Evolutionary conservation across 768 basidiomycete species (phyloP).

Genomic region (Suillus paluster): DNA sequence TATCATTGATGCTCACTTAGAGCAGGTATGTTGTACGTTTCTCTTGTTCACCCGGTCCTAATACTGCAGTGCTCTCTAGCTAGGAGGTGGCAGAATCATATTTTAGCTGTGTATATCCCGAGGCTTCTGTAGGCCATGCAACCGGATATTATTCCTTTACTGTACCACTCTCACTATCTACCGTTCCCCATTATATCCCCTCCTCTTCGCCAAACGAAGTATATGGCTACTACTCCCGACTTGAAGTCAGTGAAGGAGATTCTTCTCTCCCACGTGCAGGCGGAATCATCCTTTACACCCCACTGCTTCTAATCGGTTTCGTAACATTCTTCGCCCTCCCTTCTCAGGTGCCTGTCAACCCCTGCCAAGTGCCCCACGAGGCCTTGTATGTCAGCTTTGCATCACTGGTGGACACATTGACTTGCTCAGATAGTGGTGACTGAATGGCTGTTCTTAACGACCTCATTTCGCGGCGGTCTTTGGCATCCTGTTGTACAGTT

Average conservation of each 20-base stretch:
- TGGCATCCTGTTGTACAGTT: too few relatives aligned
- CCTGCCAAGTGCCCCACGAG: not conserved
- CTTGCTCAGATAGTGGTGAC: not conserved
- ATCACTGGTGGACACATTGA: not conserved
- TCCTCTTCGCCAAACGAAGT: not conserved
- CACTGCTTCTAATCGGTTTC: too few relatives aligned
- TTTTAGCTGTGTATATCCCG: not conserved
- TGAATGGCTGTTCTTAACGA: too few relatives aligned
- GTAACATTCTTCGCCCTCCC: too few relatives aligned
- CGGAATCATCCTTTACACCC: not conserved
- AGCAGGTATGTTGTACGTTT: conserved; percentile 48
- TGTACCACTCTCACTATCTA: not conserved
- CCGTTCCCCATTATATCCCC: not conserved
- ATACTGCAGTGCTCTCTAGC: conserved; percentile 12
- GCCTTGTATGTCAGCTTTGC: not conserved
- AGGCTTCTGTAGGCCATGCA: not conserved
- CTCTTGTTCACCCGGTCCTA: not conserved
- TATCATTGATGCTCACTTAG: conserved; percentile 60
- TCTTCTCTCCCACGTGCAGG: not conserved
- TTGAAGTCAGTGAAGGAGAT: not conserved
- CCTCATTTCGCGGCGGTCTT: not conserved
- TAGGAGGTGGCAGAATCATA: conserved; percentile 23
- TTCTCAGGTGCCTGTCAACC: not conserved
- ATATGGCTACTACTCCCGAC: not conserved
- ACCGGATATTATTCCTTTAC: not conserved